Percentiles rank a stretch among this genome's conserved stretches.
phyloP scores from a whole-genome alignment of 805 yeast species.

The Nakazawaea holstii region DNA sequence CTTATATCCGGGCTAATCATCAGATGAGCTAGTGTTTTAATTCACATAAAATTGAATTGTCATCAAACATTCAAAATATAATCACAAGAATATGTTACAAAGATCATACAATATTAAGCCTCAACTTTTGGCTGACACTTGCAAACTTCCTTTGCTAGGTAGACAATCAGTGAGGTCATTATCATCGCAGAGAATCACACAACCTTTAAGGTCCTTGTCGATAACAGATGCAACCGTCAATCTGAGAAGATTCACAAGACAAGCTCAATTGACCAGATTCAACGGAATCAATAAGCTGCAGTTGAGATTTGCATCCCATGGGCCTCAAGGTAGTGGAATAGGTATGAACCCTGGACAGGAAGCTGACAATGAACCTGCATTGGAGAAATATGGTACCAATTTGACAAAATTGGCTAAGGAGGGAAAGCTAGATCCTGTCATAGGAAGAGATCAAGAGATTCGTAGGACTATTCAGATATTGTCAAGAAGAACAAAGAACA shows the following conservation, averaged over 20 bases:
- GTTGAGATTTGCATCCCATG: conserved; percentile 10
- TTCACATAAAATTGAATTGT: too few relatives aligned
- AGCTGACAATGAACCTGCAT: conserved; percentile 64
- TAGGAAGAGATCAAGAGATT: conserved; percentile 95
- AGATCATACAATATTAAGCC: background rate
- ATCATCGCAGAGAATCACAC: background rate
- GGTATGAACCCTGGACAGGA: conserved; percentile 35
- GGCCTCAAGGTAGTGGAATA: conserved; percentile 4
- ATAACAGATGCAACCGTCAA: too few relatives aligned
- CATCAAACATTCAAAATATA: too few relatives aligned
- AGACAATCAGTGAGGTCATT: background rate
- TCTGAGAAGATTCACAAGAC: background rate
- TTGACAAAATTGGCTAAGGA: conserved; percentile 80
- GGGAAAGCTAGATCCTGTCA: conserved; percentile 93
- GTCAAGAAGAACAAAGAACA: conserved; percentile 89
- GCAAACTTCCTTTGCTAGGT: background rate
- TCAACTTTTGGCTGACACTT: background rate
- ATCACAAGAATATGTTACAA: background rate
- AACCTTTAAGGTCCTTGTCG: too few relatives aligned
- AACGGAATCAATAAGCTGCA: background rate
- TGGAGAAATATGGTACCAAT: conserved; percentile 82
- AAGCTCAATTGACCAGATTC: background rate
- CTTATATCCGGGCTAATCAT: too few relatives aligned
- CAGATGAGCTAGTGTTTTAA: too few relatives aligned
- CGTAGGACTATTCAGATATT: conserved; percentile 88